phyloP scores from a whole-genome alignment of 768 basidiomycete genomes.

The Sporobolomyces phaffii region DNA sequence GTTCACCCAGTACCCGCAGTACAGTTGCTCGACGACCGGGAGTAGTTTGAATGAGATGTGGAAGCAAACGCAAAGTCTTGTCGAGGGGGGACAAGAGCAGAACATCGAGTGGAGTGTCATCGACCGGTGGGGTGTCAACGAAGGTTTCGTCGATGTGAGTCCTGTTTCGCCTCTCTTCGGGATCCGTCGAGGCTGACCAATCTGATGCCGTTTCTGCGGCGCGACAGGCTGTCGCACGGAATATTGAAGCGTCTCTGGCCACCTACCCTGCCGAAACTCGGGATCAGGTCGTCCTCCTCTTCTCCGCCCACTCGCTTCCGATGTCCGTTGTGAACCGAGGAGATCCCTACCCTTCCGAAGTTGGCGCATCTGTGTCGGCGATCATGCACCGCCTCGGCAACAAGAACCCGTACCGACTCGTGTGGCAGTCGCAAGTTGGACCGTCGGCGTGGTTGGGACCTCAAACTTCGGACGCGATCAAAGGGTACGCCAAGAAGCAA shows the following conservation, averaged over 20 bases:
- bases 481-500: conserved; percentile 52
- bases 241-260: conserved; percentile 70
- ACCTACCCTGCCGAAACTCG: conserved; percentile 69
- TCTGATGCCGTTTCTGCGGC: background rate
- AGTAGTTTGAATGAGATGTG: conserved; percentile 93
- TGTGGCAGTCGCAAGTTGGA: conserved; percentile 97
- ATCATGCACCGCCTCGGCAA: conserved; percentile 76
- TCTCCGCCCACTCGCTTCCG: conserved; percentile 95
- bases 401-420: conserved; percentile 76
- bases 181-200: background rate
- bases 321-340: conserved; percentile 98
- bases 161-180: background rate
- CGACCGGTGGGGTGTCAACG: conserved; percentile 94
- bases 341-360: conserved; percentile 92
- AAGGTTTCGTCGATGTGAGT: conserved; percentile 85
- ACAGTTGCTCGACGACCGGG: conserved; percentile 95
- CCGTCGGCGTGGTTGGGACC: conserved; percentile 98
- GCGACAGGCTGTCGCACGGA: conserved; percentile 76
- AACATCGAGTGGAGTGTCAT: conserved; percentile 91
- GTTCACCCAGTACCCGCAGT: conserved; percentile 98
- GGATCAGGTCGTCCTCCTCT: conserved; percentile 72
- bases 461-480: conserved; percentile 85
- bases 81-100: conserved; percentile 51
- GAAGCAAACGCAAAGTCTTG: conserved; percentile 14
- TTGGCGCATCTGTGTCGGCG: conserved; percentile 84